Percentiles rank a stretch among this genome's conserved stretches.
phyloP scores from a whole-genome alignment of 2,329 filamentous ascomycete genomes.

The Stachybotrys elegans region DNA sequence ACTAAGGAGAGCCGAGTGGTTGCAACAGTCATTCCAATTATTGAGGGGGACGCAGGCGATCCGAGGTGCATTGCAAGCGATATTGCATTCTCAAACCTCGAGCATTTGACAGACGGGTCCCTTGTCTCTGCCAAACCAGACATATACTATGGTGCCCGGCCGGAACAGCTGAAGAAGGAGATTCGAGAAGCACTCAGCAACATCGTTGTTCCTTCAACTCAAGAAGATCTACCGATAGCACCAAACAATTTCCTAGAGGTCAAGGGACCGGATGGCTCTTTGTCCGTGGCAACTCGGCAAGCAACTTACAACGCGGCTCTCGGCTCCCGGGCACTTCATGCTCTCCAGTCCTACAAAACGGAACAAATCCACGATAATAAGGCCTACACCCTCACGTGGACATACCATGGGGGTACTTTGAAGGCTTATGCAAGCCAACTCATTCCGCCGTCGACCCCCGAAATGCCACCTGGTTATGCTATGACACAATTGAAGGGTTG shows the following conservation, averaged over 20 bases:
- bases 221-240: conserved; percentile 21
- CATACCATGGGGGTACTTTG: conserved; percentile 6
- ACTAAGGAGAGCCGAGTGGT: conserved; percentile 27
- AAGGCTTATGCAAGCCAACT: conserved; percentile 16
- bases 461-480: conserved; percentile 26
- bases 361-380: conserved; percentile 29
- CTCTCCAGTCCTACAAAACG: conserved; percentile 25
- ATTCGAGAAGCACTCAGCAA: conserved; percentile 18
- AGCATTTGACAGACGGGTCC: conserved; percentile 27
- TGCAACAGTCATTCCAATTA: conserved; percentile 24
- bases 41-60: conserved; percentile 19
- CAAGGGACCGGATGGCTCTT: conserved; percentile 26
- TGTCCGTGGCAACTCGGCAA: conserved; percentile 24
- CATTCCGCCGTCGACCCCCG: neutral
- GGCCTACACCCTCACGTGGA: conserved; percentile 30
- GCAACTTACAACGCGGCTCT: conserved; percentile 29
- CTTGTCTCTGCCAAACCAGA: conserved; percentile 25
- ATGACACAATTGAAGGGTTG: conserved; percentile 30
- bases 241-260: conserved; percentile 35
- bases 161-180: conserved; percentile 20
- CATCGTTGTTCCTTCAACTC: conserved; percentile 26
- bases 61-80: conserved; percentile 18
- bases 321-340: conserved; percentile 27
- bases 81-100: conserved; percentile 28
- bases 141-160: conserved; percentile 26